A percentile compares a stretch with the other conserved stretches of the same genome.
These are phyloP conservation scores for Pulveroboletus ravenelii DNA, from an alignment of 768 basidiomycete species.

Conservation along the genomic window DNA sequence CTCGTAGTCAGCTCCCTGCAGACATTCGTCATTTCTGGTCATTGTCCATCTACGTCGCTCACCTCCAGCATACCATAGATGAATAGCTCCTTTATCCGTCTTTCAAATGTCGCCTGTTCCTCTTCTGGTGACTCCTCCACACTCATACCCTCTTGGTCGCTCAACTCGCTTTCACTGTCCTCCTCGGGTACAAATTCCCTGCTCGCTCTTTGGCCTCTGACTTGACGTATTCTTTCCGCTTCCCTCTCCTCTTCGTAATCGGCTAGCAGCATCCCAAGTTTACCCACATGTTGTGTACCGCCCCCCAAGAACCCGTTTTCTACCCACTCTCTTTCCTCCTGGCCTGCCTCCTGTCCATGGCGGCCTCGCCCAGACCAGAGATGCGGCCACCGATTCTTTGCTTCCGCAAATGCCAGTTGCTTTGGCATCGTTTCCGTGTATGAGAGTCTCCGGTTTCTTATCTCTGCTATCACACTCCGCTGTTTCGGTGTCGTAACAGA, in stretches of 20 bases:
- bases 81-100: conserved; percentile 61
- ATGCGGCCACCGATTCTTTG: conserved; percentile 56
- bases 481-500: conserved; percentile 51
- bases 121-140: conserved; percentile 49
- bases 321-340: conserved; percentile 70
- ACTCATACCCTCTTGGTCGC: conserved; percentile 21
- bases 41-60: conserved; percentile 22
- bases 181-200: conserved; percentile 54
- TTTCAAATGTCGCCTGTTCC: conserved; percentile 47
- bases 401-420: conserved; percentile 50
- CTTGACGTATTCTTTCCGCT: conserved; percentile 50
- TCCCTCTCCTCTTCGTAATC: conserved; percentile 78
- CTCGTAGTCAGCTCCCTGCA: conserved; percentile 66
- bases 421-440: conserved; percentile 53
- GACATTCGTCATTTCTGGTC: neutral
- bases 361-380: conserved; percentile 60
- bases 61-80: conserved; percentile 76
- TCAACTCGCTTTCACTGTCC: conserved; percentile 47
- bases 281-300: conserved; percentile 56
- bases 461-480: conserved; percentile 54
- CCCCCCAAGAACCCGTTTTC: conserved; percentile 57
- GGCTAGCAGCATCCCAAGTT: conserved; percentile 59
- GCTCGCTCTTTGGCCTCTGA: conserved; percentile 38
- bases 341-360: conserved; percentile 46
- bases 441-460: conserved; percentile 70